A percentile compares a stretch with the other conserved stretches of the same genome.
phyloP scores from a whole-genome alignment of 805 yeast species.

The Yarrowia osloensis region DNA sequence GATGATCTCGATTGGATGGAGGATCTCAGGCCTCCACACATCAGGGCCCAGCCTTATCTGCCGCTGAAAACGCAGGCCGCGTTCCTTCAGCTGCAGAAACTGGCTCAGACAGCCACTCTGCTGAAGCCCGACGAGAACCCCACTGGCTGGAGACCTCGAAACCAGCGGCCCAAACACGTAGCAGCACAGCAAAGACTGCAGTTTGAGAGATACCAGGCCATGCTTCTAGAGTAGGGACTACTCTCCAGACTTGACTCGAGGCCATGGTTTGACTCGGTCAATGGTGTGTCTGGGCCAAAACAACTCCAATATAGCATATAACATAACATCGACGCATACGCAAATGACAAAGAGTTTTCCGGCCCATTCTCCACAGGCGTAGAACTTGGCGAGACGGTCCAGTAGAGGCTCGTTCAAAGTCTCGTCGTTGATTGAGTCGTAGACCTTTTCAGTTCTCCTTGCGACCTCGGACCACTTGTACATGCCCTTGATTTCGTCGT shows the following conservation, averaged over 20 bases:
- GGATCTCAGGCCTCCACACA: neutral
- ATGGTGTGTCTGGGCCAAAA: slow-evolving; percentile 66
- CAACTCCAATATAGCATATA: slow-evolving; percentile 66
- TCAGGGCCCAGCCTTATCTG: neutral
- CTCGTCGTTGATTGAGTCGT: slow-evolving; percentile 52
- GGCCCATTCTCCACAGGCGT: slow-evolving; percentile 71
- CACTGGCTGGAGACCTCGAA: slow-evolving; percentile 20
- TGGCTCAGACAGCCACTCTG: neutral
- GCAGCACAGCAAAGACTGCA: slow-evolving; percentile 10
- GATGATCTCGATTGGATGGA: slow-evolving; percentile 20
- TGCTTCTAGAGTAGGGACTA: neutral
- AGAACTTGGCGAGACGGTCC: slow-evolving; percentile 62
- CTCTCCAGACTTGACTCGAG: slow-evolving; percentile 31
- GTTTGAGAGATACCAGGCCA: slow-evolving; percentile 2
- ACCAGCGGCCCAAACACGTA: neutral
- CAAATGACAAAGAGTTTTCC: slow-evolving; percentile 81
- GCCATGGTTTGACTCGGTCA: slow-evolving; percentile 85
- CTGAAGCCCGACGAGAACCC: neutral
- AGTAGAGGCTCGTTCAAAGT: slow-evolving; percentile 55
- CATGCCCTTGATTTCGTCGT: slow-evolving; percentile 73
- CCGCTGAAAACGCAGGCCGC: slow-evolving; percentile 8
- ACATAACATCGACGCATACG: slow-evolving; percentile 73
- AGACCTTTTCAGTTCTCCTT: slow-evolving; percentile 77
- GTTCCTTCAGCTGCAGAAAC: slow-evolving; percentile 2
- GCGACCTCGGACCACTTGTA: slow-evolving; percentile 94